Base-by-base conservation (phyloP, 2,329 filamentous ascomycete genomes). In the Juglanconis sp. region DNA sequence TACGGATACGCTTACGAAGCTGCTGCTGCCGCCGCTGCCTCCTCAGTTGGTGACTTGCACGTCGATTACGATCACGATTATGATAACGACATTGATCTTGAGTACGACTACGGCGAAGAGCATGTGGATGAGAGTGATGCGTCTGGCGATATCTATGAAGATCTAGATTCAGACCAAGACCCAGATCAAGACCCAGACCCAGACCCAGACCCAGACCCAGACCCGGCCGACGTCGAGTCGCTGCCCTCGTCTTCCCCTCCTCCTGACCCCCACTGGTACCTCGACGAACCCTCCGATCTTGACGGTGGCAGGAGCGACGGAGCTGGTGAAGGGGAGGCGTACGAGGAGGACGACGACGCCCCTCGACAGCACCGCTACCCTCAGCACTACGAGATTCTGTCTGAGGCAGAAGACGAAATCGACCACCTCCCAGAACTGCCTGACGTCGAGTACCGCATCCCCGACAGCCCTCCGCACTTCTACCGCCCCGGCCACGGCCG, bases 21-120 rank as follows among this genome's bases (percentile, higher is more conserved):
- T 34, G 56, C 10, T 4, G 24, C 24, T 31, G 52, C 51, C 8
- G 13, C 9, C 42, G 38, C 47, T 34, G 42, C 42, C 17, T 31
- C 38, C 17, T 36, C 24, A 11, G 44, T 49, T 38, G 35, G 54
- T 53, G 38, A 52, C 15, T 17, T 49, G 11, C 17, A 44, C n/a
- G 36, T 52, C 17, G 52, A 60, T 46, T 4, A 47, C 52, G 46
- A 42, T 38, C 48, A 47, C 46, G 52, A 57, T 11, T 9, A 49
- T 58, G 55, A 60, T 32, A 35, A 47, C 38, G 59, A 58, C 40
- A n/a, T 36, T 49, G 47, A 53, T 38, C 24, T 31, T 32, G 51
- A 57, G 24, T n/a, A 30, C 44, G 56, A 55, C 31, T 24, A 24
- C 24, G 24, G 24, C 24, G 24, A 24, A 24, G 24, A 24, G 24